Conservation (phyloP, 2,329 filamentous ascomycete genomes). For the Raffaelea deltoideospora region DNA sequence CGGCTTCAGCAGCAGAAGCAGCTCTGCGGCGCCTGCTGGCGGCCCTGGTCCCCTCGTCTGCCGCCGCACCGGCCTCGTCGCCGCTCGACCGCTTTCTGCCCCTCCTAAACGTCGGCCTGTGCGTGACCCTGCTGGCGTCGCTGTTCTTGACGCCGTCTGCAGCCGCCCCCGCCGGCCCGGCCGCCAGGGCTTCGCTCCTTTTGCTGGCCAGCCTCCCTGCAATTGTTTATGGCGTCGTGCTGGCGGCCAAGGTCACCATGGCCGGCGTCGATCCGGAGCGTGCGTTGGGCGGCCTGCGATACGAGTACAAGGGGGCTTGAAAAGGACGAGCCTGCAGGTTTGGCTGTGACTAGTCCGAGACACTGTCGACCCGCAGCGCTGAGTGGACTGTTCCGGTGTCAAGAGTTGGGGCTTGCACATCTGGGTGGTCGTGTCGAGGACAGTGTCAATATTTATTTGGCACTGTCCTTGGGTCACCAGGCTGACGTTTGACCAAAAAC, state of each 20-base stretch:
- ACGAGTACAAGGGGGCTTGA: slow-evolving; percentile 53
- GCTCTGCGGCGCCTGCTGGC: too few relatives aligned
- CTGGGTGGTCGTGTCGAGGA: too few relatives aligned
- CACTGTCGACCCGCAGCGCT: too few relatives aligned
- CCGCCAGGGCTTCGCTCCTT: slow-evolving; percentile 17
- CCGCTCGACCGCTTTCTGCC: slow-evolving; percentile 46
- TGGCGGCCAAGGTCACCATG: slow-evolving; percentile 52
- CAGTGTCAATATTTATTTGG: too few relatives aligned
- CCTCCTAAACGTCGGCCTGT: slow-evolving; percentile 43
- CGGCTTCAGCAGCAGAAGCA: too few relatives aligned
- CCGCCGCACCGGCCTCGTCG: not conserved
- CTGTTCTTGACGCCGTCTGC: not conserved
- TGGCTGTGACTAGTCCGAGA: too few relatives aligned
- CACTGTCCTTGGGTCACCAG: too few relatives aligned
- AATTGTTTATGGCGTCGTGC: slow-evolving; percentile 43
- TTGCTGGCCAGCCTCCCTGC: slow-evolving; percentile 34
- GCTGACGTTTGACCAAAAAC: too few relatives aligned
- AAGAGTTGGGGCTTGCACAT: too few relatives aligned
- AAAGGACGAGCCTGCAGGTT: not conserved
- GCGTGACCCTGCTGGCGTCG: slow-evolving; percentile 10
- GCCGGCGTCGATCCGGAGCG: slow-evolving; percentile 51
- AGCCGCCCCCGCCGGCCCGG: slow-evolving; percentile 13
- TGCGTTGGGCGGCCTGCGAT: slow-evolving; percentile 46
- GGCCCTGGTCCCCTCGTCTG: not conserved
- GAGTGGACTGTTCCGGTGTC: too few relatives aligned